Conservation (phyloP, 805 yeast genomes). For the Diddensiella transvaalensis region DNA sequence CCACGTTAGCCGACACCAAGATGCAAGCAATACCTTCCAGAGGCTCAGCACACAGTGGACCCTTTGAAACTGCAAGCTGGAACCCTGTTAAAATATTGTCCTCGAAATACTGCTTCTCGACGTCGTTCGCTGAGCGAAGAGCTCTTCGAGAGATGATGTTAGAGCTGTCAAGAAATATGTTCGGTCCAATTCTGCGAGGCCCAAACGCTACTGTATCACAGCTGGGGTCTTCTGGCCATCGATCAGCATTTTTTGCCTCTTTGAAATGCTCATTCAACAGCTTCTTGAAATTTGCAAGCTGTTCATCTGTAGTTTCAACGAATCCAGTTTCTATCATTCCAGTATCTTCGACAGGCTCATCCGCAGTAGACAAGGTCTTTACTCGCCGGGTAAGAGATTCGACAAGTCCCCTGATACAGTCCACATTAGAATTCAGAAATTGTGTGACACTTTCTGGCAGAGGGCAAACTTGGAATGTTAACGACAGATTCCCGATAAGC, state of each 20-base stretch:
- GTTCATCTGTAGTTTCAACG: constrained; percentile 25
- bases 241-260: constrained; percentile 4
- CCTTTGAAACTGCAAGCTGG: constrained; percentile 74
- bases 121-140: constrained; percentile 19
- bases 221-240: constrained; percentile 23
- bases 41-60: constrained; percentile 87
- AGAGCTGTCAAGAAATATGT: constrained; percentile 59
- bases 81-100: constrained; percentile 76
- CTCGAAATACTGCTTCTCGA: constrained; percentile 40
- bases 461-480: constrained; percentile 48
- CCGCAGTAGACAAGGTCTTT: too few species aligned
- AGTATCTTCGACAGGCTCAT: constrained; percentile 17
- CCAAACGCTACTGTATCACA: constrained; percentile 64
- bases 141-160: constrained; percentile 36
- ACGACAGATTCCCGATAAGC: constrained; percentile 46
- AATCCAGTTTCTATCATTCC: constrained; percentile 31
- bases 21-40: constrained; percentile 73
- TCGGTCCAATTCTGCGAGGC: constrained; percentile 72
- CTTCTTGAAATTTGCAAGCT: constrained; percentile 24
- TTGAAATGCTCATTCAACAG: constrained; percentile 18
- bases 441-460: constrained; percentile 33
- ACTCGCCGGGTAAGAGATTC: not conserved
- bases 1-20: constrained; percentile 39
- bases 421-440: constrained; percentile 25
- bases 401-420: constrained; percentile 1